Evolutionary conservation across 2,329 filamentous ascomycete species (phyloP), one percentile per base, ranked within the genome.

Genomic region (Penicillium glabrum): DNA sequence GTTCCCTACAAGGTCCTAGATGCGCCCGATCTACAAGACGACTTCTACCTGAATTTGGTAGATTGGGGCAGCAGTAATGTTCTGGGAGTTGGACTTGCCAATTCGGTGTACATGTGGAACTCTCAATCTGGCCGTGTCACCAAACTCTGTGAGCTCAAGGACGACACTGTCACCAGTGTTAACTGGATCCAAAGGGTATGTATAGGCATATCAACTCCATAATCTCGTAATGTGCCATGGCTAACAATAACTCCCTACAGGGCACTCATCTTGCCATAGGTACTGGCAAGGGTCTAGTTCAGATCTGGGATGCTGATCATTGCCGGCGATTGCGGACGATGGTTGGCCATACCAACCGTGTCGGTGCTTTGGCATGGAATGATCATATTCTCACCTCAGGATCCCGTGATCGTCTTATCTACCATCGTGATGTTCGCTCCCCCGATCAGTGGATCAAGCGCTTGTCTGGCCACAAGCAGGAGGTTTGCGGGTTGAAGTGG

Each of bases 31-130:
- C 79, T 99, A 46, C 93, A 93, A 27, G 95, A 99, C 69, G 95
- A 99, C 71, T 99, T 98, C 74, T 99, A 99, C 69, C 82, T 99
- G 35, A 99, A 99, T 68, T 80, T 99, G 26, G 93, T 99, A 3
- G 95, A 99, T 70, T 99, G 95, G 95, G 95, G 95, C 44, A 96
- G 91, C 67, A 92, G 90, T 65, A 96, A 98, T 73, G 89, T 96
- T 9, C 82, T 99, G 11, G 95, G 93, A 7, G 95, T 99, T 44
- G 95, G 95, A 0, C 79, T 99, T 26, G 93, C 93, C 19, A 91
- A 89, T 19, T 96, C 91, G 64, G 95, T 99, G 6, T 99, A 98
- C 71, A 95, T 98, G 86, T 99, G 95, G 95, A 96, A 97, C 72
- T 95, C 93, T 5, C 87, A 91, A 64, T 89, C 89, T 8, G 95